Conservation (phyloP, 768 basidiomycete species). For the Mrakia blollopis region DNA sequence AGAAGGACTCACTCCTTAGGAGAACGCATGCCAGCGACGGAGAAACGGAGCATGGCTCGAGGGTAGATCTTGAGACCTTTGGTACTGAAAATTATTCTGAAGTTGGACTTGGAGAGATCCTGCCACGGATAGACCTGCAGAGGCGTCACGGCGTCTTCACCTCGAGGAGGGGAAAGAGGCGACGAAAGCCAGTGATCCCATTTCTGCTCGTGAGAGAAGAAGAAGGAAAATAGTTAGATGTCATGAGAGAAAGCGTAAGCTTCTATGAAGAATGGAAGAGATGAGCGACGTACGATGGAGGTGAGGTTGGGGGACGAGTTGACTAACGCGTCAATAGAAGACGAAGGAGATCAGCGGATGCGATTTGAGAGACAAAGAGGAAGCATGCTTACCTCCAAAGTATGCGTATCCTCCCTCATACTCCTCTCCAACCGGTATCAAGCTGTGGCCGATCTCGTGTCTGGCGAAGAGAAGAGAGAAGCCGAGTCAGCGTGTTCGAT, state of each 20-base stretch:
- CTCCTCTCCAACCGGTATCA: conserved; percentile 74
- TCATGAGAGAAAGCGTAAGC: no score
- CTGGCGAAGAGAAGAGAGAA: not conserved
- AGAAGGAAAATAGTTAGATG: not conserved
- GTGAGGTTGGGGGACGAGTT: conserved; percentile 20
- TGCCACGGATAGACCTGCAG: conserved; percentile 62
- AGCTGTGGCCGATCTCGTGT: conserved; percentile 52
- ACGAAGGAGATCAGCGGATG: not conserved
- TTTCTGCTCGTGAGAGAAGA: conserved; percentile 38
- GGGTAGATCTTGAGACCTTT: conserved; percentile 11
- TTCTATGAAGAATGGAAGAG: not conserved
- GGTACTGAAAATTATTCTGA: not conserved
- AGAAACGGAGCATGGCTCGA: conserved; percentile 11
- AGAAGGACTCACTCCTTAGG: not conserved
- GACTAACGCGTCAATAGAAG: not conserved
- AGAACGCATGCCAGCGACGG: conserved; percentile 8
- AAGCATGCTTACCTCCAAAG: conserved; percentile 20
- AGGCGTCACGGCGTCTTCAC: conserved; percentile 69
- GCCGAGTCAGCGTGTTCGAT: not conserved
- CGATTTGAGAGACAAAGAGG: no score
- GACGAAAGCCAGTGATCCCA: conserved; percentile 69
- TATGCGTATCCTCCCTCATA: conserved; percentile 74
- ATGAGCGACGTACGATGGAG: conserved; percentile 41
- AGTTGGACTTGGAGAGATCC: not conserved
- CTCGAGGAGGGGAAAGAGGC: conserved; percentile 39